A percentile compares a stretch with the other conserved stretches of the same genome.
phyloP scores from a whole-genome alignment of 495 filamentous ascomycete species.

The Annulohypoxylon moriforme region DNA sequence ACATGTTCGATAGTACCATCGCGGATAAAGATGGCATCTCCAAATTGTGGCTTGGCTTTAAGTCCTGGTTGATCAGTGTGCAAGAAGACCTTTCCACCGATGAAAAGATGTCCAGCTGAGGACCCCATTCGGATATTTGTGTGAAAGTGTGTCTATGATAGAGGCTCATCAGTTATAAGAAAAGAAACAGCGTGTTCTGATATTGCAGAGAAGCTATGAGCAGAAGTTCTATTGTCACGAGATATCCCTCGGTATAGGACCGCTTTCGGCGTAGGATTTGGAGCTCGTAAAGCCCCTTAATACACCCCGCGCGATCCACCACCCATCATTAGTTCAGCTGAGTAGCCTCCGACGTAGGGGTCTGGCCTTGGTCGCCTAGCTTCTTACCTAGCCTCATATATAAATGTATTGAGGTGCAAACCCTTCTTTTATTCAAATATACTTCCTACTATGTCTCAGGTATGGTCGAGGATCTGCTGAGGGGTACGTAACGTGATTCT shows the following conservation, averaged over 20 bases:
- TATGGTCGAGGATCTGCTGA: not conserved
- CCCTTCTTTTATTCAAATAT: not conserved
- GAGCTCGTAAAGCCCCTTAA: slow-evolving; percentile 8
- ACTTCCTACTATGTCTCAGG: not conserved
- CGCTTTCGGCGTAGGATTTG: slow-evolving; percentile 4
- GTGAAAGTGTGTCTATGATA: not conserved
- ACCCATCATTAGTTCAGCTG: slow-evolving; percentile 8
- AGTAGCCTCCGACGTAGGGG: slow-evolving; percentile 16
- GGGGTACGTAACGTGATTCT: no score
- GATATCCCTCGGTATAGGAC: not conserved
- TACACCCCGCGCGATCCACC: slow-evolving; percentile 28
- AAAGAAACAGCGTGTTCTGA: not conserved
- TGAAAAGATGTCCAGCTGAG: slow-evolving; percentile 24
- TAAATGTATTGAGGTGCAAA: not conserved
- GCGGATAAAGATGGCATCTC: slow-evolving; percentile 30
- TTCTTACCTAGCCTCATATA: not conserved
- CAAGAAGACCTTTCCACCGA: slow-evolving; percentile 35
- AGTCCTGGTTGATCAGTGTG: slow-evolving; percentile 35
- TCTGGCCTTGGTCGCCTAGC: not conserved
- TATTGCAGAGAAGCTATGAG: not conserved
- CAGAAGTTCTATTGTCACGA: not conserved
- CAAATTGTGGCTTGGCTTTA: slow-evolving; percentile 36
- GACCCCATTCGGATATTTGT: slow-evolving; percentile 5
- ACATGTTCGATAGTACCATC: slow-evolving; percentile 35
- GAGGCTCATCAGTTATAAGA: not conserved